Conservation (phyloP, 179 eudicot genomes). For the Nepenthes alata region DNA sequence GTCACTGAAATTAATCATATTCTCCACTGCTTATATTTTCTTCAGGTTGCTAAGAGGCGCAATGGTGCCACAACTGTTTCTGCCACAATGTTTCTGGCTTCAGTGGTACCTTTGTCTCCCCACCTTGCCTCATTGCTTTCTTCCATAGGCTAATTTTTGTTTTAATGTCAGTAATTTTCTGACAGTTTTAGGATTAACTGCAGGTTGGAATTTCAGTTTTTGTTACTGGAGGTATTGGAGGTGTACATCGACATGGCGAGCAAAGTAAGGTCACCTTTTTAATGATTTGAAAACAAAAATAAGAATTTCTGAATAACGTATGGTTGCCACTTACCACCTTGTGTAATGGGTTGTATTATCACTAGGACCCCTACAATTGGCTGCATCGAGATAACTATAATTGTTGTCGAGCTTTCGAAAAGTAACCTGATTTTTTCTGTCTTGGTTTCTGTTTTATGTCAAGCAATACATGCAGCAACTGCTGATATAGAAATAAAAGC, state of each 20-base stretch:
- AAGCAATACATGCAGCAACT: too few species aligned
- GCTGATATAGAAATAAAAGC: too few species aligned
- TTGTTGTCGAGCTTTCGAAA: too few species aligned
- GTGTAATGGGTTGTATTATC: background rate
- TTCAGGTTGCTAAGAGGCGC: conserved; percentile 65
- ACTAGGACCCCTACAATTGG: too few species aligned
- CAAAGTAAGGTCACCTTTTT: conserved; percentile 33
- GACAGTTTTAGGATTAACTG: conserved; percentile 11
- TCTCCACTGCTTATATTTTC: background rate
- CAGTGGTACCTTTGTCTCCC: conserved; percentile 39
- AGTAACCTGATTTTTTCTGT: too few species aligned
- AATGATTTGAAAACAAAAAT: background rate
- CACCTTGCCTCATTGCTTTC: background rate
- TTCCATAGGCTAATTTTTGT: background rate
- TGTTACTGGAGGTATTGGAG: conserved; percentile 97
- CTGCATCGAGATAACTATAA: too few species aligned
- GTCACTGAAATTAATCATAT: background rate
- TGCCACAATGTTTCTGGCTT: conserved; percentile 88
- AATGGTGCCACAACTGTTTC: conserved; percentile 98
- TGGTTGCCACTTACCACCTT: background rate
- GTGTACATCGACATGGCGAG: conserved; percentile 93
- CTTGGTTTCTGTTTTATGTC: too few species aligned
- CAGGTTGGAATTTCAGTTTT: conserved; percentile 91
- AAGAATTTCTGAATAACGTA: background rate
- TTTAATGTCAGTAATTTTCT: background rate